These are phyloP conservation scores for Coffea eugenioides DNA, from an alignment of 257 asterid genomes.

Conservation along the genomic window DNA sequence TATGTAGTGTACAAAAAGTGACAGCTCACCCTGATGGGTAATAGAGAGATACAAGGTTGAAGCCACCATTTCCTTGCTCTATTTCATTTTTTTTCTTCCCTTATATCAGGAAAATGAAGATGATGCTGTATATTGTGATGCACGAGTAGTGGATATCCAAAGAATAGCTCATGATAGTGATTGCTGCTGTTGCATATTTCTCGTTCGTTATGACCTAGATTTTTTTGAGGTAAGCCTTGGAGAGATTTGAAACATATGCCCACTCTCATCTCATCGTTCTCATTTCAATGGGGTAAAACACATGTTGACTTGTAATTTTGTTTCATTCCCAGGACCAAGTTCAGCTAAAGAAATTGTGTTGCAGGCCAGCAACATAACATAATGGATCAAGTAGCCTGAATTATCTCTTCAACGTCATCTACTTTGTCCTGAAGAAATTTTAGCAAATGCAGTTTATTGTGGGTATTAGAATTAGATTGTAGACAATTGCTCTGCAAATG, in stretches of 20 bases:
- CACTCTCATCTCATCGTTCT: not conserved
- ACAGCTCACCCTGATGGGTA: not conserved
- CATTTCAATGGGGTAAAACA: not conserved
- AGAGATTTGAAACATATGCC: not conserved
- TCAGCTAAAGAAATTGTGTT: constrained; percentile 42
- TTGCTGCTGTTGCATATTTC: constrained; percentile 63
- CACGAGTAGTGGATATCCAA: constrained; percentile 54
- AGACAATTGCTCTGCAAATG: not conserved
- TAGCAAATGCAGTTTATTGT: not conserved
- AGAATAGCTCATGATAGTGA: constrained; percentile 40
- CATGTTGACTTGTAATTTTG: constrained; percentile 1
- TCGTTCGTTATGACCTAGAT: constrained; percentile 57
- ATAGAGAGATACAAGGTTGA: not conserved
- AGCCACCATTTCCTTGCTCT: not conserved
- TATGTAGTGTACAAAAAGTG: not conserved
- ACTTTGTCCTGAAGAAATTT: not conserved
- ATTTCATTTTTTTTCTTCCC: not conserved
- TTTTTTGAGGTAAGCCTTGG: constrained; percentile 43
- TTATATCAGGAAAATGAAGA: constrained; percentile 52
- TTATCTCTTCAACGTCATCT: not conserved
- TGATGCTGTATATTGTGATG: constrained; percentile 62
- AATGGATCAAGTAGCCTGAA: not conserved
- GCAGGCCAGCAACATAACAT: constrained; percentile 45
- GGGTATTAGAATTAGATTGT: not conserved
- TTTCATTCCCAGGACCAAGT: constrained; percentile 50